Conservation (phyloP, 306 rosid species). For the Vachellia collinsii region DNA sequence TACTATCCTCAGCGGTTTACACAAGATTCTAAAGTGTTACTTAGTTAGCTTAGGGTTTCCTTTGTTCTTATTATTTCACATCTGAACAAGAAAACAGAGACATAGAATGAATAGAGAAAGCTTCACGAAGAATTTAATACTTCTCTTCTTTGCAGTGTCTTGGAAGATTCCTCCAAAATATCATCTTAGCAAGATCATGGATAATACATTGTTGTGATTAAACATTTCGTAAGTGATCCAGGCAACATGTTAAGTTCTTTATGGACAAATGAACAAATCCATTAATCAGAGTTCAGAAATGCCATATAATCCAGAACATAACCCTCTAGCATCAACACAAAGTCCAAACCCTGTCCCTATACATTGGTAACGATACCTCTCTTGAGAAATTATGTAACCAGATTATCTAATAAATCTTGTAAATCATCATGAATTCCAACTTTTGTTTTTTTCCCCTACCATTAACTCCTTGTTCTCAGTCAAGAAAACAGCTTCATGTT, state of each 20-base stretch:
- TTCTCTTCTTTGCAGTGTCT: background rate
- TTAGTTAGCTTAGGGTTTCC: background rate
- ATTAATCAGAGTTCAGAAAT: background rate
- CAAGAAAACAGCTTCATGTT: background rate
- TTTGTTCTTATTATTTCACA: background rate
- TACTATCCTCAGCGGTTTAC: too few species aligned
- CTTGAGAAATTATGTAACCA: background rate
- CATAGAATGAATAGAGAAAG: too few species aligned
- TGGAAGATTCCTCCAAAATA: background rate
- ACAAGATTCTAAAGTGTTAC: too few species aligned
- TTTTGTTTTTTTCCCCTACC: background rate
- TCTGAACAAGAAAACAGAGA: too few species aligned
- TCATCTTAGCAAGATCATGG: background rate
- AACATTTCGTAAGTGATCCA: background rate
- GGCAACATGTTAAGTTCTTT: slow-evolving; percentile 5
- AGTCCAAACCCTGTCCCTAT: background rate
- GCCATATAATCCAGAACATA: background rate
- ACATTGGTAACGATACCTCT: background rate
- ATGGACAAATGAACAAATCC: background rate
- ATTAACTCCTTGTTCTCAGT: slow-evolving; percentile 13
- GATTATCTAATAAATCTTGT: background rate
- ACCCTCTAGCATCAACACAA: background rate
- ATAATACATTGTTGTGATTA: background rate
- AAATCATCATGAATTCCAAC: background rate
- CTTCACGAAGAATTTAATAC: background rate